Evolutionary conservation across 2,329 filamentous ascomycete species (phyloP).

Genomic region (Orbilia ellipsospora): DNA sequence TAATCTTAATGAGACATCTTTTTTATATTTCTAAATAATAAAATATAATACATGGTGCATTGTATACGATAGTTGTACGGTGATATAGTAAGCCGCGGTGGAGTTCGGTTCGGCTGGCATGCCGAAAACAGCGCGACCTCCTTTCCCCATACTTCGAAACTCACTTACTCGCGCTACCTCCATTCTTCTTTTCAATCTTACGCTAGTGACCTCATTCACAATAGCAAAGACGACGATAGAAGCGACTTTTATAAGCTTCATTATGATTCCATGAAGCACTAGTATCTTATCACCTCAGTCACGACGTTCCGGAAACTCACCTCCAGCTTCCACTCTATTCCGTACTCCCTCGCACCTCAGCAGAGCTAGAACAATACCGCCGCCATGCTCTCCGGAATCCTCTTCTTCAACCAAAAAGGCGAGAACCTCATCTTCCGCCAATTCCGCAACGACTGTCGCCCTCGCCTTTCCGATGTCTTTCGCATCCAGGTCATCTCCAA

Average conservation of each 20-base stretch:
- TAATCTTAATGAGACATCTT: too few species aligned
- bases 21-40: too few species aligned
- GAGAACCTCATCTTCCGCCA: slow-evolving; percentile 99
- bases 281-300: not conserved
- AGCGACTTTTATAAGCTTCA: not conserved
- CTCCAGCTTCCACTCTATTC: not conserved
- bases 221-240: not conserved
- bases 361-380: slow-evolving; percentile 58
- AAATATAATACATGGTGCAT: too few species aligned
- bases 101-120: slow-evolving; percentile 1
- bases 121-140: slow-evolving; percentile 38
- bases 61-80: not conserved
- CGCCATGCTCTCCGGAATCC: slow-evolving; percentile 91
- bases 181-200: not conserved
- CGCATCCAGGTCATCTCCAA: slow-evolving; percentile 99
- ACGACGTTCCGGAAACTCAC: not conserved
- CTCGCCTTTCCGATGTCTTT: slow-evolving; percentile 97
- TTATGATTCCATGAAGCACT: slow-evolving; percentile 8
- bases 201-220: not conserved
- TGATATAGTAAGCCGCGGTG: too few species aligned
- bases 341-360: not conserved
- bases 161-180: not conserved
- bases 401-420: slow-evolving; percentile 99
- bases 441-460: slow-evolving; percentile 97
- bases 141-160: slow-evolving; percentile 46